Evolutionary conservation across 352 stramenopile genomes (phyloP), one percentile per base, ranked within the genome.

Genomic region (Sclerospora graminicola): DNA sequence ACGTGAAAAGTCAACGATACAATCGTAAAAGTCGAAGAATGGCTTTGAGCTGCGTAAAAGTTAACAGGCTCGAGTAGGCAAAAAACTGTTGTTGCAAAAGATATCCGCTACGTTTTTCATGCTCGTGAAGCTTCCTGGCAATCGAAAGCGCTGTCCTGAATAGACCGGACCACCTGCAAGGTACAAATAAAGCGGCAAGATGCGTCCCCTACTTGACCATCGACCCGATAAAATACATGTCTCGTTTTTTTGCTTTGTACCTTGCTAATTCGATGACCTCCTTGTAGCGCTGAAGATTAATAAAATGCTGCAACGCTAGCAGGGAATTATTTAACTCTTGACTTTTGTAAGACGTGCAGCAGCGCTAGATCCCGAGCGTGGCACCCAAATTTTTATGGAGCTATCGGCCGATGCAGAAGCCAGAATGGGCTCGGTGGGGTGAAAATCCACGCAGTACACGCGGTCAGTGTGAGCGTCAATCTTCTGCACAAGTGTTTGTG

Each of bases 151-250:
- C 56, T 56, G 8, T 80, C 69, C 11, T 97, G 87, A 81, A 73
- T 96, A 41, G 80, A 93, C 23, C 83, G 79, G n/a, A n/a, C n/a
- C n/a, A n/a, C n/a, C n/a, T n/a, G n/a, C n/a, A 13, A 97, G 57
- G 73, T 96, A 49, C 62, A 89, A 5, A 67, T 95, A 24, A 96
- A 96, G 56, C 73, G 91, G 60, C 69, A 89, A 45, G 84, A 97
- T 55, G 84, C 21, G 21, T 26, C 21, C 4, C 70, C 63, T 10
- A 59, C 53, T 18, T 78, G 49, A 49, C 20, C 30, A 48, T 56
- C 48, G 24, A 52, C 40, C 3, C 47, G 21, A 50, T 52, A 63
- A 45, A 45, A 52, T 61, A 57, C 45, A 53, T 44, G 28, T 47
- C 48, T 49, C 31, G 13, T 36, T 39, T 35, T 34, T 51, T 48